phyloP scores from a whole-genome alignment of 352 stramenopile genomes.

The Globisporangium canariense region DNA sequence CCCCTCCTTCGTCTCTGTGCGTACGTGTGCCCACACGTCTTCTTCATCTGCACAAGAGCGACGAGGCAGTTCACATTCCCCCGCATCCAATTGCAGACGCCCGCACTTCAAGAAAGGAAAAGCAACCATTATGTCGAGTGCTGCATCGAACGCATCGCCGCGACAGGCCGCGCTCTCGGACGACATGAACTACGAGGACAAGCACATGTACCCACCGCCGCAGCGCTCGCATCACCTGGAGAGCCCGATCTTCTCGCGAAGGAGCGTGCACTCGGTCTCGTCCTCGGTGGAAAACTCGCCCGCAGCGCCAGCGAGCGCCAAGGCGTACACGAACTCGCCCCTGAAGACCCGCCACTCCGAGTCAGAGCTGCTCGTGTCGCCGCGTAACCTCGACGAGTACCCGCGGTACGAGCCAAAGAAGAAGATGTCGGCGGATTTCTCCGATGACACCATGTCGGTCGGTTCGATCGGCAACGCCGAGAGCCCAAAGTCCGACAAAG shows the following conservation, averaged over 20 bases:
- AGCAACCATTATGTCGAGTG: conserved; percentile 5
- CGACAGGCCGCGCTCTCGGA: conserved; percentile 6
- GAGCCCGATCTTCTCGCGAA: conserved; percentile 20
- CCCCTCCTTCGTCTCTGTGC: not conserved
- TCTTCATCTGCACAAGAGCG: not conserved
- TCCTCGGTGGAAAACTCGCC: conserved; percentile 13
- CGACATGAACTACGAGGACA: conserved; percentile 22
- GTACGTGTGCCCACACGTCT: not conserved
- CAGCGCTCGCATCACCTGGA: conserved; percentile 14
- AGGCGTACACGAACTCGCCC: conserved; percentile 16
- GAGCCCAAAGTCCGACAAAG: conserved; percentile 34
- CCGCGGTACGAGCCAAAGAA: conserved; percentile 17
- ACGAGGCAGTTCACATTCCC: not conserved
- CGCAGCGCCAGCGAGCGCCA: conserved; percentile 11
- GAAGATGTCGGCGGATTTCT: conserved; percentile 22
- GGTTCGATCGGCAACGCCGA: conserved; percentile 25
- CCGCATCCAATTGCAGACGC: not conserved
- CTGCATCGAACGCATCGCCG: conserved; percentile 4
- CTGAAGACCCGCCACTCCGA: conserved; percentile 17
- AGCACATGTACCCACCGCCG: conserved; percentile 14
- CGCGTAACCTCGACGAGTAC: conserved; percentile 16
- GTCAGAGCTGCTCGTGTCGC: conserved; percentile 13
- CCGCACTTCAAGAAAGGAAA: not conserved
- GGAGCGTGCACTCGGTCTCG: conserved; percentile 14
- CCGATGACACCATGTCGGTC: conserved; percentile 35